Evolutionary conservation across 345 rosid species (phyloP), one percentile per base, ranked within the genome.

Genomic region (Euclidium syriacum): DNA sequence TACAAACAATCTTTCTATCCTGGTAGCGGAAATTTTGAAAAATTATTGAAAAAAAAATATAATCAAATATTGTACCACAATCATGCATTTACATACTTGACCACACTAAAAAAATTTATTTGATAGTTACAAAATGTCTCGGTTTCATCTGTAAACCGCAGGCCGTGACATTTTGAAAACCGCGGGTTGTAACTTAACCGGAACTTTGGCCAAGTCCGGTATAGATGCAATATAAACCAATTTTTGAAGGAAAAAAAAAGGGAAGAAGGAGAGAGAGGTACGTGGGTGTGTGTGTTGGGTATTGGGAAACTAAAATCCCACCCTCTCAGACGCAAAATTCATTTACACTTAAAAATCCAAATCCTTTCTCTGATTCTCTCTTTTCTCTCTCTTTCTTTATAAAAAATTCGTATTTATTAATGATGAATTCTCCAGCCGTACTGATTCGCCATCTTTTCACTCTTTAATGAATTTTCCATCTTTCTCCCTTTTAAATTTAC

Each of bases 251-350:
- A 5, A 16, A 1, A 46, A 22, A 52, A 57, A 48, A 44, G 5
- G 25, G 24, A 48, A 11, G 46, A 14, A 43, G 20, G 17, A 41
- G 20, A 19, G 19, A 25, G 9, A 10, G 10, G 10, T 44, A 52
- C 63, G 65, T 58, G 68, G 71, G 38, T 73, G 68, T 41, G 73
- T 46, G 75, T 71, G 75, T 71, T 57, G 68, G 59, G 51, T 67
- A 71, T 83, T 61, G 95, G 89, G 86, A 88, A 85, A 79, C 98
- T 84, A 75, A 87, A 88, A 80, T 83, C 87, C 81, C 79, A 68
- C 67, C 80, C 67, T 87, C 80, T 85, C 80, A 64, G 47, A 72
- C 76, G 82, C 85, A 78, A n/a, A n/a, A 78, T 69, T 72, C 80
- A 80, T 58, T 79, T 61, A 30, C 34, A 56, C 15, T 15, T 54